Conservation (phyloP, 805 yeast genomes). For the Barnettozyma siamensis region DNA sequence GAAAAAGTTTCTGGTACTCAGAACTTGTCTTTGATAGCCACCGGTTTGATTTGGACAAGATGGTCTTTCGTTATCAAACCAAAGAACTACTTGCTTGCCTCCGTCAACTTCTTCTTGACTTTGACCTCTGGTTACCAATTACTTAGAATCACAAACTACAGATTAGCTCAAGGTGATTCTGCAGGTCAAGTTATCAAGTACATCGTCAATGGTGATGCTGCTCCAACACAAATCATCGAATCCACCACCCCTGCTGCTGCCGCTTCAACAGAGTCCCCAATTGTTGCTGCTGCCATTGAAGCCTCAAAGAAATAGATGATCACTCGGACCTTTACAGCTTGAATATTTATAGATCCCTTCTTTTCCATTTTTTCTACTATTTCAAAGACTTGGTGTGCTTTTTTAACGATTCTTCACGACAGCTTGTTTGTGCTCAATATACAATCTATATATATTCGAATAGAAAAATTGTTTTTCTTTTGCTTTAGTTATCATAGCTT, state of each 20-base stretch:
- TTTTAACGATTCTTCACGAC: constrained; percentile 8
- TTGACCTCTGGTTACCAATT: constrained; percentile 85
- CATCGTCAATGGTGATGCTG: constrained; percentile 5
- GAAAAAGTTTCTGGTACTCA: constrained; percentile 88
- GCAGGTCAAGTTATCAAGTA: constrained; percentile 51
- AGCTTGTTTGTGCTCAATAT: neutral
- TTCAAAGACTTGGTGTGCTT: neutral
- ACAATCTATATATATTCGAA: neutral
- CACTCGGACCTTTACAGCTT: neutral
- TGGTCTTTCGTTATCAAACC: constrained; percentile 96
- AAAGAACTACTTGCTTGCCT: constrained; percentile 77
- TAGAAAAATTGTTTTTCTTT: neutral
- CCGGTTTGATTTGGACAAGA: constrained; percentile 96
- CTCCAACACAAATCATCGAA: constrained; percentile 2
- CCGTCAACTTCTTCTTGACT: constrained; percentile 91
- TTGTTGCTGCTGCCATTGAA: neutral
- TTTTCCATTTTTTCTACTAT: neutral
- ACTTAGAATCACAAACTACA: constrained; percentile 61
- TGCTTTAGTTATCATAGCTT: neutral
- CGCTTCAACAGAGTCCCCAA: neutral
- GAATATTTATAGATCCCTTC: neutral
- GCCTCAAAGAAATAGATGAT: neutral
- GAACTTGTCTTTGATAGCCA: constrained; percentile 64
- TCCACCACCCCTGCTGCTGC: neutral
- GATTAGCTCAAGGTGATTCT: constrained; percentile 59